phyloP scores from a whole-genome alignment of 345 rosid species.

The Angophora floribunda region DNA sequence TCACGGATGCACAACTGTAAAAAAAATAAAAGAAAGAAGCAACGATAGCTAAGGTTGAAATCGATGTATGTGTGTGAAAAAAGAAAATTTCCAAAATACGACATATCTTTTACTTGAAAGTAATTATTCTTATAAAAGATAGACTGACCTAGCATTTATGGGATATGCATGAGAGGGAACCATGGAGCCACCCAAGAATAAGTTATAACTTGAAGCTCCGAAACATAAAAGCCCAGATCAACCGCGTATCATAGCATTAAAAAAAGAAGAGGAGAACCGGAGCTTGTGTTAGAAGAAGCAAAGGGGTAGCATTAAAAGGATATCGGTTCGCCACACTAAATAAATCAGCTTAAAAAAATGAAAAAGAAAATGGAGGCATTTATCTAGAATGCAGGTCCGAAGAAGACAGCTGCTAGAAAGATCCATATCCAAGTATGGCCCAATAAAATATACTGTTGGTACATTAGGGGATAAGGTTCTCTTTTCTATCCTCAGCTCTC shows the following conservation, averaged over 20 bases:
- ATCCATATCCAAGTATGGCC: not conserved
- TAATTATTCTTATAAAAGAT: not conserved
- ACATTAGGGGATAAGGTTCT: not conserved
- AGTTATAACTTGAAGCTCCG: not conserved
- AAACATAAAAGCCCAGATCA: not conserved
- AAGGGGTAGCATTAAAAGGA: not conserved
- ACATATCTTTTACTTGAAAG: not conserved
- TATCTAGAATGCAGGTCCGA: not conserved
- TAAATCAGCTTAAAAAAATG: not conserved
- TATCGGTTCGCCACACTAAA: not conserved
- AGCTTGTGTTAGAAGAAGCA: not conserved
- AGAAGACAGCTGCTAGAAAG: conserved; percentile 1
- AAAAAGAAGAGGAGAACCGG: not conserved
- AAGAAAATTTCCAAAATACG: not conserved
- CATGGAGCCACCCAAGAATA: not conserved
- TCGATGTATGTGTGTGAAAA: not conserved
- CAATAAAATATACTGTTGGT: not conserved
- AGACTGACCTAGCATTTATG: not conserved
- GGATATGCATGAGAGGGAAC: not conserved
- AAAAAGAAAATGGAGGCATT: not conserved
- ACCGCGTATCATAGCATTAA: not conserved
- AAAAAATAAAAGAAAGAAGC: not conserved
- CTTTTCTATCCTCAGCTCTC: not conserved
- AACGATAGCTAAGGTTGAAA: not conserved
- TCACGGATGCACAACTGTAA: not conserved